Percentiles rank a stretch among this genome's conserved stretches.
Conservation (phyloP, 495 filamentous ascomycete species). For the Hypoxylon fragiforme region DNA sequence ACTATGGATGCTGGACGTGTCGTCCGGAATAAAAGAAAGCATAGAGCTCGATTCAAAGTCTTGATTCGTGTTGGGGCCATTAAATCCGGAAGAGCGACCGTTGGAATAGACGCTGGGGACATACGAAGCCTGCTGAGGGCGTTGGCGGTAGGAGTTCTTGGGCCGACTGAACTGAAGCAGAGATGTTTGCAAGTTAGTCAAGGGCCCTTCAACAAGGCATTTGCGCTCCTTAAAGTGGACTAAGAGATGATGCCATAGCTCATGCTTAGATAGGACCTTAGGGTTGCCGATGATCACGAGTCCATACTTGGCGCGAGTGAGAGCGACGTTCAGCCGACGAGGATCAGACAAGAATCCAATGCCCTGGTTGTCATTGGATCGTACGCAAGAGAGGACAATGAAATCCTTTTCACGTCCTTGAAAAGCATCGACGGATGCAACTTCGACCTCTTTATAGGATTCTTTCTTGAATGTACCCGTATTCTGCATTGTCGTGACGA, state of each 20-base stretch:
- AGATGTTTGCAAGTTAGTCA: slow-evolving; percentile 92
- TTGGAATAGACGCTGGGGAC: slow-evolving; percentile 72
- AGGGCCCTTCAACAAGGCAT: slow-evolving; percentile 94
- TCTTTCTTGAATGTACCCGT: slow-evolving; percentile 98
- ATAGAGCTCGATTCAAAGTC: slow-evolving; percentile 90
- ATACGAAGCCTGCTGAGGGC: slow-evolving; percentile 56
- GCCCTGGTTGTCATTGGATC: slow-evolving; percentile 98
- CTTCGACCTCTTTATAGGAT: slow-evolving; percentile 97
- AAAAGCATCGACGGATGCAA: slow-evolving; percentile 98
- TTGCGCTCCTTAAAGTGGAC: slow-evolving; percentile 97
- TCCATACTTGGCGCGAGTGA: slow-evolving; percentile 96
- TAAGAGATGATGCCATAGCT: slow-evolving; percentile 94
- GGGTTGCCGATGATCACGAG: slow-evolving; percentile 96
- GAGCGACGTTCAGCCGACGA: slow-evolving; percentile 96
- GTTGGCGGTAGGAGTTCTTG: slow-evolving; percentile 88
- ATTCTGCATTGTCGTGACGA: slow-evolving; percentile 98
- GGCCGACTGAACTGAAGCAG: slow-evolving; percentile 94
- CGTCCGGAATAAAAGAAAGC: slow-evolving; percentile 92
- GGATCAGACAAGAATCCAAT: slow-evolving; percentile 99
- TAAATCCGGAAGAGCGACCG: slow-evolving; percentile 48
- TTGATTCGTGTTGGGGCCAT: slow-evolving; percentile 54
- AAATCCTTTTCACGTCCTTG: slow-evolving; percentile 99
- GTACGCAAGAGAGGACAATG: slow-evolving; percentile 96
- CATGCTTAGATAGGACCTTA: slow-evolving; percentile 97
- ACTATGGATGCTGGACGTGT: slow-evolving; percentile 94